phyloP scores from a whole-genome alignment of 441 rosid species.

The Erodium texanum region DNA sequence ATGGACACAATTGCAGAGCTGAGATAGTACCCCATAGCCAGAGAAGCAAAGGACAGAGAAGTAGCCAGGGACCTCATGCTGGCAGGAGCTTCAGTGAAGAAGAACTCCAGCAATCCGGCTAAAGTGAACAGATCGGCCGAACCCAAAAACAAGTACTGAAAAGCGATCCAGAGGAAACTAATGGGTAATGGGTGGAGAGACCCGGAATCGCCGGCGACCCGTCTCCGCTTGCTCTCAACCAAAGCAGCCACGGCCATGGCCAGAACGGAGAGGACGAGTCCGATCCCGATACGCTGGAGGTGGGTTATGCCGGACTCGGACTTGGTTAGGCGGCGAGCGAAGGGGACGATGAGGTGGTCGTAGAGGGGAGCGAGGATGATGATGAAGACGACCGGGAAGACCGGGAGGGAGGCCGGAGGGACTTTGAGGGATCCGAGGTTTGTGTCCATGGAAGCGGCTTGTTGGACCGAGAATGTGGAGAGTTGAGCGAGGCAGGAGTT shows the following conservation, averaged over 20 bases:
- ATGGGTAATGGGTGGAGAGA: conserved; percentile 42
- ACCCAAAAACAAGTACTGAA: conserved; percentile 74
- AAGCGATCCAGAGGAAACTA: conserved; percentile 67
- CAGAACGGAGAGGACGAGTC: conserved; percentile 55
- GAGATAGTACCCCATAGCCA: conserved; percentile 79
- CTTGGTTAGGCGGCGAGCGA: conserved; percentile 51
- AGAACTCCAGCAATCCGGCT: conserved; percentile 76
- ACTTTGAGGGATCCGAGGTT: conserved; percentile 50
- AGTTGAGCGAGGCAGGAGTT: conserved; percentile 91
- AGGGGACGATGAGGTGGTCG: conserved; percentile 54
- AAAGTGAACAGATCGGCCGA: conserved; percentile 89
- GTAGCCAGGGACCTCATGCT: conserved; percentile 86
- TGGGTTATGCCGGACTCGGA: conserved; percentile 73
- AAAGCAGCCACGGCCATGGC: conserved; percentile 83
- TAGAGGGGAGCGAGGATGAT: conserved; percentile 66
- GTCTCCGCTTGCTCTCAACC: conserved; percentile 64
- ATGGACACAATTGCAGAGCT: conserved; percentile 64
- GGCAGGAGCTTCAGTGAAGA: conserved; percentile 81
- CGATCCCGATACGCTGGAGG: conserved; percentile 70
- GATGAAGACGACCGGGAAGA: conserved; percentile 69
- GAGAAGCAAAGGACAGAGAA: conserved; percentile 71
- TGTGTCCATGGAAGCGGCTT: conserved; percentile 79
- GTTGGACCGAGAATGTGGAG: conserved; percentile 79
- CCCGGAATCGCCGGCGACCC: conserved; percentile 41
- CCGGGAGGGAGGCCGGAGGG: conserved; percentile 82